Conservation (phyloP, 1,284 basidiomycete genomes). For the Ustilago curta region DNA sequence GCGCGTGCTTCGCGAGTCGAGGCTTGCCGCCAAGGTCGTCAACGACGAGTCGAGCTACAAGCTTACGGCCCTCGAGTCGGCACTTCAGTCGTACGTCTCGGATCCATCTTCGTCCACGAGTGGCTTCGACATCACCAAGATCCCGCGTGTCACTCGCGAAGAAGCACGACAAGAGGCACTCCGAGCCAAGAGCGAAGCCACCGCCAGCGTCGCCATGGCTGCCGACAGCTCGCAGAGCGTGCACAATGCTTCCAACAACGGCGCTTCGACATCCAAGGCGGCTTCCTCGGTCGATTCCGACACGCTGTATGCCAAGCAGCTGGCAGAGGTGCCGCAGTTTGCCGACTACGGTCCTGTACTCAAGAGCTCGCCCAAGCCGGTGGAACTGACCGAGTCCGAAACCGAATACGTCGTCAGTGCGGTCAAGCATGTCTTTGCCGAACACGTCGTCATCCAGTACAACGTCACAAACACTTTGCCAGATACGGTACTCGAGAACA, state of each 20-base stretch:
- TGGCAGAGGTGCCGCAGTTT: conserved; percentile 87
- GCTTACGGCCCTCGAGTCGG: conserved; percentile 62
- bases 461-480: conserved; percentile 98
- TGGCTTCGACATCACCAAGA: conserved; percentile 60
- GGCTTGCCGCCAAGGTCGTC: conserved; percentile 85
- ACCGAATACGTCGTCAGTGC: conserved; percentile 97
- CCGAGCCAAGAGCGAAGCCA: conserved; percentile 63
- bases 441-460: conserved; percentile 90
- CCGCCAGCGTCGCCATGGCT: conserved; percentile 64
- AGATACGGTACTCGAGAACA: conserved; percentile 95
- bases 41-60: conserved; percentile 79
- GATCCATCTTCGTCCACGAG: conserved; percentile 52
- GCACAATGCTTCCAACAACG: conserved; percentile 44
- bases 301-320: conserved; percentile 83
- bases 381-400: conserved; percentile 92
- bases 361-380: conserved; percentile 84
- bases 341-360: conserved; percentile 86
- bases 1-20: conserved; percentile 79
- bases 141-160: conserved; percentile 61
- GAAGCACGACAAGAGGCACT: conserved; percentile 61
- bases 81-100: conserved; percentile 58
- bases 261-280: conserved; percentile 45
- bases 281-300: conserved; percentile 30
- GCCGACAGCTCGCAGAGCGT: conserved; percentile 57
- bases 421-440: conserved; percentile 96